Evolutionary conservation across 768 basidiomycete genomes (phyloP).

Genomic region (Kwoniella sp.): DNA sequence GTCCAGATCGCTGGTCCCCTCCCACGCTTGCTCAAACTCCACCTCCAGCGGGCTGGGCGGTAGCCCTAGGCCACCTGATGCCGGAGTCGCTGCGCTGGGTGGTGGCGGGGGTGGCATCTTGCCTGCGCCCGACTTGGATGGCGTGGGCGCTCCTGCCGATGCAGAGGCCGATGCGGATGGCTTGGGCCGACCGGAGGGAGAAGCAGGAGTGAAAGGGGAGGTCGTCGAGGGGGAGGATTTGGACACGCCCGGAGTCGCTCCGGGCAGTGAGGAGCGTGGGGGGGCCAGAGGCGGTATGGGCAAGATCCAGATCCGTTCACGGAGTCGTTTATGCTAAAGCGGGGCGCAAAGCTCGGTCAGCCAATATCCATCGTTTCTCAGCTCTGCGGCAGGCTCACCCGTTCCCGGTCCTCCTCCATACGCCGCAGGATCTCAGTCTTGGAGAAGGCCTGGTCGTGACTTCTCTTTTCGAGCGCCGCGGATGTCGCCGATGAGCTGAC

Average conservation of each 20-base stretch:
- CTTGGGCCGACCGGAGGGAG: conserved; percentile 24
- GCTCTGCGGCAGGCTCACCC: conserved; percentile 51
- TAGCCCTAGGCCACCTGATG: background rate
- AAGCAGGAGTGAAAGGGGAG: conserved; percentile 51
- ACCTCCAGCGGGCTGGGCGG: conserved; percentile 45
- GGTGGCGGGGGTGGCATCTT: conserved; percentile 17
- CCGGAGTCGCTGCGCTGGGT: background rate
- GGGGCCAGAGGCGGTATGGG: conserved; percentile 45
- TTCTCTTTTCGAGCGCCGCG: conserved; percentile 25
- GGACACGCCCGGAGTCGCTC: background rate
- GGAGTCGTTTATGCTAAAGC: conserved; percentile 69
- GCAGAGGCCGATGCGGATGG: background rate
- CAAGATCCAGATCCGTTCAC: conserved; percentile 75
- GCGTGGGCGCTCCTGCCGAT: background rate
- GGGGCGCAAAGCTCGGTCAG: background rate
- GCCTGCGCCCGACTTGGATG: background rate
- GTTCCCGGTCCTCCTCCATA: conserved; percentile 86
- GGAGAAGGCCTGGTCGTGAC: conserved; percentile 52
- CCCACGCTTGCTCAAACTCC: conserved; percentile 53
- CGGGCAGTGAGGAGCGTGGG: conserved; percentile 1
- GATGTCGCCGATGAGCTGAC: background rate
- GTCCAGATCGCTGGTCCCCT: conserved; percentile 41
- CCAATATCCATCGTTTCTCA: too few relatives aligned
- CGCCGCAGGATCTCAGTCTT: conserved; percentile 72
- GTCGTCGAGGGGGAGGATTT: conserved; percentile 28